phyloP scores from a whole-genome alignment of 2,329 filamentous ascomycete genomes.

The Moelleriella libera region DNA sequence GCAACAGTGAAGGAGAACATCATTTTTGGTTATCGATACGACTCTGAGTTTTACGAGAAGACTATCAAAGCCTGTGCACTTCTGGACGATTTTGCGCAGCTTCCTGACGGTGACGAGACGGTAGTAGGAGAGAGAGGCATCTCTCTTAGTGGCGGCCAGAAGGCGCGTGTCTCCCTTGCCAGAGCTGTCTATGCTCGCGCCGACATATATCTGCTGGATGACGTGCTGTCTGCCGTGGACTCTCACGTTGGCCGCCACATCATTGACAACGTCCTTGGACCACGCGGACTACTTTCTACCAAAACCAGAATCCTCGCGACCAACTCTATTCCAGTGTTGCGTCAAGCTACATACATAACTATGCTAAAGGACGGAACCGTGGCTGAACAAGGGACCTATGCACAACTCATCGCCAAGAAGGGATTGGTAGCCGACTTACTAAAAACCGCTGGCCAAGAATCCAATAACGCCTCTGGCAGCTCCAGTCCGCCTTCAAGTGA shows the following conservation, averaged over 20 bases:
- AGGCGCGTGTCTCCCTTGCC: conserved; percentile 81
- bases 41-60: conserved; percentile 85
- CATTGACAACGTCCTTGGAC: conserved; percentile 84
- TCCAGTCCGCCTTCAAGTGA: conserved; percentile 35
- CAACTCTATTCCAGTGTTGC: conserved; percentile 83
- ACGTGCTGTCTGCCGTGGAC: conserved; percentile 93
- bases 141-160: conserved; percentile 89
- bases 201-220: conserved; percentile 91
- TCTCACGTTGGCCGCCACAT: conserved; percentile 92
- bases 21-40: conserved; percentile 86
- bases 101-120: conserved; percentile 92
- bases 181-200: conserved; percentile 91
- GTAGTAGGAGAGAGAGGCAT: conserved; percentile 95
- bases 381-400: conserved; percentile 78
- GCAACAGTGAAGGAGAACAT: conserved; percentile 96
- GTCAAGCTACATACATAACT: conserved; percentile 79
- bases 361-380: conserved; percentile 73
- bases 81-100: conserved; percentile 74
- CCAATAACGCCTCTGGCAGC: conserved; percentile 25
- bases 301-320: conserved; percentile 92
- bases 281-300: conserved; percentile 63
- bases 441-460: conserved; percentile 54
- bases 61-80: conserved; percentile 87
- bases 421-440: conserved; percentile 78
- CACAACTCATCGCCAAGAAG: conserved; percentile 85